Evolutionary conservation across 2,329 filamentous ascomycete genomes (phyloP), one percentile per base, ranked within the genome.

Genomic region (Fusarium tricinctum): DNA sequence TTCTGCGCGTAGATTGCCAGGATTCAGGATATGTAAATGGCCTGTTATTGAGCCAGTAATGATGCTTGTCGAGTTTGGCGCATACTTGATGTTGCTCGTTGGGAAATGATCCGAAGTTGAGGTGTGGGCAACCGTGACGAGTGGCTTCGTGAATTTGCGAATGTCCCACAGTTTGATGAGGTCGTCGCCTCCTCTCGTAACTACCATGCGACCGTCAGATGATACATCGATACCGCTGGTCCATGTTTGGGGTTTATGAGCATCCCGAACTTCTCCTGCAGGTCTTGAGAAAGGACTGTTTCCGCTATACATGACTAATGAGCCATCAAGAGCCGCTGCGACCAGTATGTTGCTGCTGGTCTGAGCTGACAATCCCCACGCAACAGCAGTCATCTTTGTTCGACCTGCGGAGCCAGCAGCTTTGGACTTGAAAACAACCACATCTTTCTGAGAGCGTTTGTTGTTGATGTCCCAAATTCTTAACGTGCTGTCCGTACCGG

Each of bases 391-490:
- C 91, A 99, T 97, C 76, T 95, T 90, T 33, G 93, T 96, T 75
- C 96, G 89, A 14, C 96, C 96, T 26, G 94, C 96, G 44, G 91
- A 91, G 1, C 95, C 96, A 10, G 92, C 88, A n/a, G 91, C 91
- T 75, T 89, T 93, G 10, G 95, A 97, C 79, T 98, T 98, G 83
- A 97, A 94, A 20, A 97, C 94, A 66, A 99, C 92, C 15, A 99
- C 91, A 49, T 97, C 92, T 78, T 93, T 97, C 78, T 99, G 96
- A 56, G 89, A 89, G 67, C 94, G 89, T 74, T 94, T 92, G 73
- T 95, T 91, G 79, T 97, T 97, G 72, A 97, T 88, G 76, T 99
- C 95, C 96, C 96, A 99, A 76, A 99, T 97, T 57, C 96, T 89
- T 65, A 99, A 81, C 2, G 96, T 99, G 77, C 95, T 97, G 78